A percentile compares a stretch with the other conserved stretches of the same genome.
Conservation (phyloP, 345 rosid genomes). For the Mangifera indica region DNA sequence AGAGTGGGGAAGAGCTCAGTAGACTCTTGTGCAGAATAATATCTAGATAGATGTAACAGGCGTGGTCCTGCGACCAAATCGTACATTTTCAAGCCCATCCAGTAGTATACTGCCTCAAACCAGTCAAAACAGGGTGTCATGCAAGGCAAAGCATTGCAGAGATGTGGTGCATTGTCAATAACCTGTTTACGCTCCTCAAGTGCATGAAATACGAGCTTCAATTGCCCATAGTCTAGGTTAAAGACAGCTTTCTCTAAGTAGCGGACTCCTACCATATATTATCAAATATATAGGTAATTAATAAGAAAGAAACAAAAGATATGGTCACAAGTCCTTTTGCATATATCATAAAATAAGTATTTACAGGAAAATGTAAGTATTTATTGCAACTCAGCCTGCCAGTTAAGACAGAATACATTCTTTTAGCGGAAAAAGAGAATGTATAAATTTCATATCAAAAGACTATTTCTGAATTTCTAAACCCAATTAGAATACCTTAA, state of each 20-base stretch:
- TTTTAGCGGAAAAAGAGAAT: not conserved
- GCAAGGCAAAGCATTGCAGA: slow-evolving; percentile 93
- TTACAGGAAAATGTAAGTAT: not conserved
- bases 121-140: slow-evolving; percentile 98
- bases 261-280: slow-evolving; percentile 61
- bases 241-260: slow-evolving; percentile 99
- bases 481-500: not conserved
- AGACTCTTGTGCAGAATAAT: slow-evolving; percentile 82
- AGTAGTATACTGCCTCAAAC: slow-evolving; percentile 91
- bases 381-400: not conserved
- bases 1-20: slow-evolving; percentile 91
- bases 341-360: not conserved
- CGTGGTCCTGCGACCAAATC: slow-evolving; percentile 91
- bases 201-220: slow-evolving; percentile 93
- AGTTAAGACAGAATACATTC: not conserved
- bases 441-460: not conserved
- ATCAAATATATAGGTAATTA: not conserved
- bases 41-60: slow-evolving; percentile 83
- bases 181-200: slow-evolving; percentile 93
- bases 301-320: not conserved
- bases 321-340: not conserved
- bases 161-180: slow-evolving; percentile 93
- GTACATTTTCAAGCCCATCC: slow-evolving; percentile 95
- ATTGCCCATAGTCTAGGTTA: slow-evolving; percentile 88
- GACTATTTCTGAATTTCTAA: not conserved